Conservation (phyloP, 495 filamentous ascomycete species). For the Cudoniella acicularis region DNA sequence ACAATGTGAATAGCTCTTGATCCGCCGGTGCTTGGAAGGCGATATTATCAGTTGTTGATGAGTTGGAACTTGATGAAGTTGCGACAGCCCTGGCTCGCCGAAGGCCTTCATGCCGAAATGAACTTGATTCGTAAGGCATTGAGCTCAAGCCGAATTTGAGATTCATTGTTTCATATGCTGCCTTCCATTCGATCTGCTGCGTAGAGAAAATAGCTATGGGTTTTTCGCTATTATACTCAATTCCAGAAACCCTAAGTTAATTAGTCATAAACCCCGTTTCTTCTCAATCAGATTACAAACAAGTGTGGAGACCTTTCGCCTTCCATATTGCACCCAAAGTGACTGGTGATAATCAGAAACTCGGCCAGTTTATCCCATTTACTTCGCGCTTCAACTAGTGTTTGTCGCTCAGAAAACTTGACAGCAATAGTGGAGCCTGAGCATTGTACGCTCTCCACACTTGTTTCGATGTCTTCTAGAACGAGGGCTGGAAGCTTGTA, state of each 20-base stretch:
- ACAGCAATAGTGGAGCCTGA: background rate
- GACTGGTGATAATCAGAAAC: conserved; percentile 7
- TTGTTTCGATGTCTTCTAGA: conserved; percentile 2
- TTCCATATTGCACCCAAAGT: conserved; percentile 2
- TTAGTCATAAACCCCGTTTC: background rate
- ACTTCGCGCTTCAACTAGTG: background rate
- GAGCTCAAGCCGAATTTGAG: background rate
- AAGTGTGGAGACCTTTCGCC: conserved; percentile 5
- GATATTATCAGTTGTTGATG: background rate
- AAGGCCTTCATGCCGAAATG: background rate
- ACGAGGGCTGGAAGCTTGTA: conserved; percentile 3
- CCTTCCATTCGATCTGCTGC: background rate
- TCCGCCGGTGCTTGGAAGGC: background rate
- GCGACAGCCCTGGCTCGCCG: background rate
- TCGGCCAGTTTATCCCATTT: background rate
- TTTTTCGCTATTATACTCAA: background rate
- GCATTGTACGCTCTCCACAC: background rate
- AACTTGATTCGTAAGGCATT: background rate
- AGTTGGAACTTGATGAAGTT: background rate
- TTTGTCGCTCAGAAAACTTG: background rate
- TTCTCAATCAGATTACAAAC: background rate
- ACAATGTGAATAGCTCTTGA: background rate
- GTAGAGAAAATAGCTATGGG: background rate
- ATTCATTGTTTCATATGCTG: background rate
- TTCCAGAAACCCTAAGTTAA: background rate